phyloP scores from a whole-genome alignment of 139 green algal genomes.

The Picochlorum sp. region DNA sequence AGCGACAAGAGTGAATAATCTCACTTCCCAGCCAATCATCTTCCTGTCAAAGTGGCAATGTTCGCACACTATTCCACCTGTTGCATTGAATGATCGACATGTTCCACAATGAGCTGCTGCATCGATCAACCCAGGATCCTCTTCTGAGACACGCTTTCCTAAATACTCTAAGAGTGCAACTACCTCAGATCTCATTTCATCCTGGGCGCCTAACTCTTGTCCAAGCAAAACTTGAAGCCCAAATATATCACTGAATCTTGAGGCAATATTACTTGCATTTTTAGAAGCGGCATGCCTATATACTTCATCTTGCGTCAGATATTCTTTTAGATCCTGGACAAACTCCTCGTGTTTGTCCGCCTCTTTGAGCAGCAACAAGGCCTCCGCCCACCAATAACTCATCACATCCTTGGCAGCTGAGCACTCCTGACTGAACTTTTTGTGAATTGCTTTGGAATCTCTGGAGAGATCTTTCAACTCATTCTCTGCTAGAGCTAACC shows the following conservation, averaged over 20 bases:
- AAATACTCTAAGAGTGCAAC: not conserved
- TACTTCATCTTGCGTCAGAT: slow-evolving; percentile 13
- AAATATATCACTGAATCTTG: slow-evolving; percentile 39
- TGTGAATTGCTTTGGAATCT: not conserved
- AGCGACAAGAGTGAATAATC: slow-evolving; percentile 47
- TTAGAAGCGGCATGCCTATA: slow-evolving; percentile 13
- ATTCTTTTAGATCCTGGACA: slow-evolving; percentile 17
- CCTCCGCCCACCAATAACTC: slow-evolving; percentile 16
- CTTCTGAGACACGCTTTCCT: not conserved
- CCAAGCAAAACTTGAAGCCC: slow-evolving; percentile 51
- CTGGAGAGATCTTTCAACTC: slow-evolving; percentile 27
- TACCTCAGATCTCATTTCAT: not conserved
- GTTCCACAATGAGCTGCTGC: slow-evolving; percentile 36
- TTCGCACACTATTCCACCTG: slow-evolving; percentile 43
- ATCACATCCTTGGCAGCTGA: not conserved
- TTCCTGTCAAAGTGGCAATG: slow-evolving; percentile 70
- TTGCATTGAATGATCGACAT: slow-evolving; percentile 44
- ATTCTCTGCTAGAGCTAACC: slow-evolving; percentile 23
- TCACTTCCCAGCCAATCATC: slow-evolving; percentile 52
- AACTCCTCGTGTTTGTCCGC: not conserved
- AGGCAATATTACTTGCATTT: slow-evolving; percentile 45
- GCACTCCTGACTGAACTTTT: not conserved
- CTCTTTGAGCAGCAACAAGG: slow-evolving; percentile 9
- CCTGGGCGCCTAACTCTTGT: slow-evolving; percentile 25
- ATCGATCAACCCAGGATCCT: not conserved